Percentiles rank a stretch among this genome's conserved stretches.
Conservation (phyloP, 306 rosid species). For the Crataegus laevigata region DNA sequence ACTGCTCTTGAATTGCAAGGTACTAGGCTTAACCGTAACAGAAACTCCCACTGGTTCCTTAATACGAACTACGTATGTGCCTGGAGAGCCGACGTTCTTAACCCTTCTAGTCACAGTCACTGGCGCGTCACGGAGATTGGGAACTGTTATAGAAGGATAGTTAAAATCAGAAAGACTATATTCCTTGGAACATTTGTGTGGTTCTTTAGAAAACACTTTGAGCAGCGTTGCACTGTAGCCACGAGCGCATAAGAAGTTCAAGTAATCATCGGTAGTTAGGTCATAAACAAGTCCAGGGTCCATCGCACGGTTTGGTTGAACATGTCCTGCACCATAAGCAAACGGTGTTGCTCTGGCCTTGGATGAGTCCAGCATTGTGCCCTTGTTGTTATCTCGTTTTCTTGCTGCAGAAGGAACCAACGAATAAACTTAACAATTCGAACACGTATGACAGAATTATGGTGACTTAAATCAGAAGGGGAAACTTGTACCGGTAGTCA, state of each 20-base stretch:
- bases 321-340: constrained; percentile 55
- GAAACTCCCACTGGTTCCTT: constrained; percentile 2
- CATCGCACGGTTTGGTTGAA: constrained; percentile 38
- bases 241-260: constrained; percentile 47
- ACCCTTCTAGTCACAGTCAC: constrained; percentile 21
- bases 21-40: constrained; percentile 24
- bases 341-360: constrained; percentile 32
- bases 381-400: constrained; percentile 5
- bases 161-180: constrained; percentile 34
- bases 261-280: constrained; percentile 29
- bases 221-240: constrained; percentile 30
- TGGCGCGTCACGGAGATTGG: neutral
- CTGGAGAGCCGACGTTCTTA: constrained; percentile 43
- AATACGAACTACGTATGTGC: constrained; percentile 16
- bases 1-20: constrained; percentile 13
- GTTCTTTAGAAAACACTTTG: constrained; percentile 10
- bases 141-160: constrained; percentile 42
- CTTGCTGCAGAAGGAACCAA: constrained; percentile 20
- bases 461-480: neutral
- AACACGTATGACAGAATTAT: neutral
- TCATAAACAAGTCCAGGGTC: constrained; percentile 72
- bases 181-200: constrained; percentile 22
- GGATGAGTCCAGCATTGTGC: constrained; percentile 1
- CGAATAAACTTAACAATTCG: neutral
- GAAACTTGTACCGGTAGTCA: constrained; percentile 32